Evolutionary conservation across 331 rosid genomes (phyloP), one percentile per base, ranked within the genome.

Genomic region (Rhamnella rubrinervis): DNA sequence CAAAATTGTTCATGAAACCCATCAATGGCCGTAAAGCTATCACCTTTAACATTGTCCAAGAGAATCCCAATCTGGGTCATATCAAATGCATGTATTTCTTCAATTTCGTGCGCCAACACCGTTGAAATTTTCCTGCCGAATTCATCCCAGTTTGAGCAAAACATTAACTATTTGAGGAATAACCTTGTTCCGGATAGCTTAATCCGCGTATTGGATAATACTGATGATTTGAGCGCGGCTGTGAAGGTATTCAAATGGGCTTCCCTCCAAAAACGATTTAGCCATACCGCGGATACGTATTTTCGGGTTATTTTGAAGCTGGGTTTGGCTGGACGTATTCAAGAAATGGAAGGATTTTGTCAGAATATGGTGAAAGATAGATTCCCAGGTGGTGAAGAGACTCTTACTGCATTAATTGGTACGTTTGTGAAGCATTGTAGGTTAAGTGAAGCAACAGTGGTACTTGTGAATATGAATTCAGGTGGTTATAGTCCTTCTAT

Each of bases 171-270:
- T 69, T 75, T 84, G 85, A 79, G 76, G 59, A 81, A 75, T 63
- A 79, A 79, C 76, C 90, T 86, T 82, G 82, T 56, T 47, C 88
- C 90, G 11, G 87, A 85, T 47, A 85, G 68, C 75, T 81, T 87
- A 53, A 79, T 80, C 73, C 77, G 79, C 62, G 83, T 86, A 70
- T 75, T 87, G 85, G 85, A 90, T 37, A 63, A 58, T 23, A 87
- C 89, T 9, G 70, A 70, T 53, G 93, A 85, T 75, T 77, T 88
- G 84, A 78, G 59, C 79, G 79, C 89, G 17, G 90, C 90, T 39
- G 72, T 87, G 72, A 86, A 78, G 87, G 76, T 85, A 38, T 93
- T 88, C 82, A 88, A 87, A 75, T 87, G 96, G 93, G 88, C 92
- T 67, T 82, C 92, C 18, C 75, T 70, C 16, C 95, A 88, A 65